These are phyloP conservation scores for Clonostachys rhizophaga DNA, from an alignment of 2,329 filamentous ascomycete genomes.

Conservation along the genomic window DNA sequence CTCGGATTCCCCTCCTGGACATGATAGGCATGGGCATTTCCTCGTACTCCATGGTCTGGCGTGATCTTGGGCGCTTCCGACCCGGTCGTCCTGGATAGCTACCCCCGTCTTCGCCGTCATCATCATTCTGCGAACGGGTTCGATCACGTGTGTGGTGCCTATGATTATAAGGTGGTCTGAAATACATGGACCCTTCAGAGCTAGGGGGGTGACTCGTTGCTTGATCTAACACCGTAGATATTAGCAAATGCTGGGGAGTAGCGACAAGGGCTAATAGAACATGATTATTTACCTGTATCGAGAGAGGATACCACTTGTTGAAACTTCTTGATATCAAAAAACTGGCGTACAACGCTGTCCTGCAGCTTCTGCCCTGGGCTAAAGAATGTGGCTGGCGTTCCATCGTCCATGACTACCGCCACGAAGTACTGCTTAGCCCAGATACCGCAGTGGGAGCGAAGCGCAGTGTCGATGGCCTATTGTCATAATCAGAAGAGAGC, in stretches of 20 bases:
- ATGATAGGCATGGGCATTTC: slow-evolving; percentile 30
- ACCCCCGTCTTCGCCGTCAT: background rate
- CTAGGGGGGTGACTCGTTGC: no score
- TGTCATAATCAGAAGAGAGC: slow-evolving; percentile 8
- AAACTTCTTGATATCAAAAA: slow-evolving; percentile 41
- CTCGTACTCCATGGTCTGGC: slow-evolving; percentile 23
- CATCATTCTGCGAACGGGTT: background rate
- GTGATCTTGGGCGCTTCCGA: slow-evolving; percentile 1
- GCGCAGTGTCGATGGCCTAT: slow-evolving; percentile 45
- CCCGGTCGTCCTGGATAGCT: background rate
- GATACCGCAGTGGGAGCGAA: slow-evolving; percentile 47
- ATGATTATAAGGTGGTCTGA: no score
- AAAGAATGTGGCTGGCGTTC: slow-evolving; percentile 36
- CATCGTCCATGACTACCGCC: slow-evolving; percentile 42
- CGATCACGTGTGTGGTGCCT: background rate
- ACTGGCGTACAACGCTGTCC: slow-evolving; percentile 31
- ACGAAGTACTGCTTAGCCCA: slow-evolving; percentile 47
- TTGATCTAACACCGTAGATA: no score
- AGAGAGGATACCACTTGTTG: slow-evolving; percentile 28
- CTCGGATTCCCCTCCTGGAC: slow-evolving; percentile 38
- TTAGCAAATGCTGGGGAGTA: background rate
- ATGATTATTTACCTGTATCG: slow-evolving; percentile 23
- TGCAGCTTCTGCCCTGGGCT: slow-evolving; percentile 32
- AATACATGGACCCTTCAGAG: no score
- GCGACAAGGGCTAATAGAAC: background rate